phyloP scores from a whole-genome alignment of 352 stramenopile genomes.

The Pythium catenulatum region DNA sequence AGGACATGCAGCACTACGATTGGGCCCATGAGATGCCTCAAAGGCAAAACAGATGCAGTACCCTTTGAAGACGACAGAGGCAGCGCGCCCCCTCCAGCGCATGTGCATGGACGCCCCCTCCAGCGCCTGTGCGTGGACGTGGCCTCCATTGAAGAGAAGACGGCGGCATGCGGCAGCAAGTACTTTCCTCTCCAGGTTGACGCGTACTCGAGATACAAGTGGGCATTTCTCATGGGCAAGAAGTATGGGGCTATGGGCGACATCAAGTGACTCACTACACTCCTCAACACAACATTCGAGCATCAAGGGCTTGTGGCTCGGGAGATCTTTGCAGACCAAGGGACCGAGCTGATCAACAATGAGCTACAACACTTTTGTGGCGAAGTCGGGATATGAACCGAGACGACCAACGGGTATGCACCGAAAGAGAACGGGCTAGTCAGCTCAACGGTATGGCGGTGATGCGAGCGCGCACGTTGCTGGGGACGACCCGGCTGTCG shows the following conservation, averaged over 20 bases:
- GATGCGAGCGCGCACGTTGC: conserved; percentile 4
- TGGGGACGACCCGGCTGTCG: conserved; percentile 21
- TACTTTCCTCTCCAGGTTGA: conserved; percentile 50
- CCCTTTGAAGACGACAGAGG: neutral
- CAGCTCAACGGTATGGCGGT: neutral
- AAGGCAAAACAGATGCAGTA: neutral
- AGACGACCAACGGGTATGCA: conserved; percentile 24
- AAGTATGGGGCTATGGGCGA: conserved; percentile 6
- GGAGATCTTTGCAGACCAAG: conserved; percentile 31
- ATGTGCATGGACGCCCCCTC: neutral
- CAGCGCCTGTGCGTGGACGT: no score
- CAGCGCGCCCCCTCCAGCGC: neutral
- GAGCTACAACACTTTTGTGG: neutral
- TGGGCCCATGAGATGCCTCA: neutral
- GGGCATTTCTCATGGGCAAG: conserved; percentile 12
- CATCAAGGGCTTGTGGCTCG: neutral
- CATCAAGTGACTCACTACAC: neutral
- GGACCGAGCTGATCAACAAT: conserved; percentile 25
- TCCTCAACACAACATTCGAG: neutral
- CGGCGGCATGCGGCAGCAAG: neutral
- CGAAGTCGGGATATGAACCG: neutral
- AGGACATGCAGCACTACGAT: neutral
- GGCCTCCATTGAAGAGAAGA: no score
- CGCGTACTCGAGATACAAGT: conserved; percentile 49
- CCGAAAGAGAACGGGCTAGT: conserved; percentile 39